Evolutionary conservation across 2,329 filamentous ascomycete genomes (phyloP).

Genomic region (Aspergillus sp.): DNA sequence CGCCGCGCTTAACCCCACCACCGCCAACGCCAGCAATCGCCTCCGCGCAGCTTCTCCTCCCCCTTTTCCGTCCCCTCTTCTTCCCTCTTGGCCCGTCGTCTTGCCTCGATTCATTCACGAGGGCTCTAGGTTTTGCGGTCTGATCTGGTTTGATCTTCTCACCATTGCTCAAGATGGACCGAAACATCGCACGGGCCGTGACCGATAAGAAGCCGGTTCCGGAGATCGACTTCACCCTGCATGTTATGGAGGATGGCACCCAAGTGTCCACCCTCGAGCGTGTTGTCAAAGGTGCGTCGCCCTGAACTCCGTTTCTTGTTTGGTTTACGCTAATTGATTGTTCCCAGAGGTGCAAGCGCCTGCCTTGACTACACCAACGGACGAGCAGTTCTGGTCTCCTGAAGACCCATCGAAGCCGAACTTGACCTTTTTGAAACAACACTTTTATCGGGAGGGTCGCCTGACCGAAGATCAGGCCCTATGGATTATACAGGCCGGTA

Average conservation of each 20-base stretch:
- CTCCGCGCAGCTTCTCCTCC: slow-evolving; percentile 16
- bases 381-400: slow-evolving; percentile 93
- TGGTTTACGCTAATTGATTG: slow-evolving; percentile 19
- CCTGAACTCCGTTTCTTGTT: background rate
- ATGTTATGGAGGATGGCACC: slow-evolving; percentile 96
- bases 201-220: slow-evolving; percentile 93
- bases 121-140: slow-evolving; percentile 22
- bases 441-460: slow-evolving; percentile 96
- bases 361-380: slow-evolving; percentile 86
- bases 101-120: slow-evolving; percentile 14
- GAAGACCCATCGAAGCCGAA: slow-evolving; percentile 86
- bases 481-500: slow-evolving; percentile 89
- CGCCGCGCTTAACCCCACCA: slow-evolving; percentile 31
- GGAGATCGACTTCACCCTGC: slow-evolving; percentile 97
- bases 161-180: slow-evolving; percentile 43
- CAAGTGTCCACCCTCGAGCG: slow-evolving; percentile 95
- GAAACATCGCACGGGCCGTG: slow-evolving; percentile 78
- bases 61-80: slow-evolving; percentile 11
- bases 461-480: slow-evolving; percentile 96
- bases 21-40: slow-evolving; percentile 14
- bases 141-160: slow-evolving; percentile 13
- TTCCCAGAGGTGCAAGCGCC: slow-evolving; percentile 90
- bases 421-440: slow-evolving; percentile 93
- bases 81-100: slow-evolving; percentile 8
- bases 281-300: slow-evolving; percentile 88